A percentile compares a stretch with the other conserved stretches of the same genome.
Evolutionary conservation across 2,329 filamentous ascomycete genomes (phyloP).

Genomic region (Diaporthe batatas): DNA sequence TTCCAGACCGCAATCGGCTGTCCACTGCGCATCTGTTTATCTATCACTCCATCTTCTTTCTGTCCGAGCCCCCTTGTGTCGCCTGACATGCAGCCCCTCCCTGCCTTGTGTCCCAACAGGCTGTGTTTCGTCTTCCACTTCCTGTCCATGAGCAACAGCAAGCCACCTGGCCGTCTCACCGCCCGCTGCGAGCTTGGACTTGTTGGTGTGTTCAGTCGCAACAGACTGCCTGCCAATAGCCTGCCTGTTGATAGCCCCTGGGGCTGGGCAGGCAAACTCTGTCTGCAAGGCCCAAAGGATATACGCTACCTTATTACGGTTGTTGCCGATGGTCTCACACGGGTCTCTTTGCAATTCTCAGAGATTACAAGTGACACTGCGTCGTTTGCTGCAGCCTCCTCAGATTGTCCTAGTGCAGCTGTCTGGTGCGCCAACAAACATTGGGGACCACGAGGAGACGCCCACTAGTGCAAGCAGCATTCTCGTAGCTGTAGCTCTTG

Average conservation of each 20-base stretch:
- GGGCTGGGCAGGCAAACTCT: conserved; percentile 1
- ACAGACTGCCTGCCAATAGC: conserved; percentile 17
- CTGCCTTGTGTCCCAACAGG: neutral
- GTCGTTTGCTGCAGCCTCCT: conserved; percentile 11
- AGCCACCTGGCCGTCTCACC: conserved; percentile 4
- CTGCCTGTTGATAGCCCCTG: too few relatives aligned
- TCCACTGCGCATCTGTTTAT: conserved; percentile 1
- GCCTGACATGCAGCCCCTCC: conserved; percentile 27
- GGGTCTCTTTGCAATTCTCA: conserved; percentile 10
- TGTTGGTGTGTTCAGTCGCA: conserved; percentile 30
- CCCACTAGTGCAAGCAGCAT: conserved; percentile 22
- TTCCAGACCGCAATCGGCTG: conserved; percentile 16
- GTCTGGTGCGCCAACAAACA: conserved; percentile 9
- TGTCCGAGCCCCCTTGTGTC: conserved; percentile 26
- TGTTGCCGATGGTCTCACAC: conserved; percentile 28
- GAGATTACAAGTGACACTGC: conserved; percentile 5
- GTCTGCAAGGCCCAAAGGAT: conserved; percentile 24
- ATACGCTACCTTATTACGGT: neutral
- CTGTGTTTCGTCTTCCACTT: neutral
- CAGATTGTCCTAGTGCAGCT: neutral
- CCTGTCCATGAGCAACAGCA: conserved; percentile 18
- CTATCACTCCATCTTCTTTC: neutral
- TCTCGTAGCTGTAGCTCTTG: conserved; percentile 31
- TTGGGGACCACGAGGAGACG: conserved; percentile 10
- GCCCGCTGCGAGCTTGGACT: neutral